phyloP scores from a whole-genome alignment of 257 asterid species.

The Orobanche coerulescens region DNA sequence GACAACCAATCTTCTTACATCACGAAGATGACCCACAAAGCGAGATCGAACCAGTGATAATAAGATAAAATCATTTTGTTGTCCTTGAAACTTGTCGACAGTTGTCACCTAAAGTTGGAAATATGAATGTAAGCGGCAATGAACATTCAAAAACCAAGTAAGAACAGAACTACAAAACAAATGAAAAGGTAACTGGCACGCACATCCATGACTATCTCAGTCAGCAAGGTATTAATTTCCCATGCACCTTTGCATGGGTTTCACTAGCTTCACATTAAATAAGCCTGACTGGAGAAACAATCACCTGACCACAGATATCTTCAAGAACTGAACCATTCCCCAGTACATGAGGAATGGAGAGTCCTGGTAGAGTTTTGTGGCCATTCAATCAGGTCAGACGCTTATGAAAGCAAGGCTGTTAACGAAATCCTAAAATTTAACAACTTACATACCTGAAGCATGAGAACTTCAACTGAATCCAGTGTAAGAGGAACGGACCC shows the following conservation, averaged over 20 bases:
- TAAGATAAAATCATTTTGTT: slow-evolving; percentile 82
- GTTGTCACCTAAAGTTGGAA: slow-evolving; percentile 61
- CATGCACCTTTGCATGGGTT: not conserved
- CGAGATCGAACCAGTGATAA: slow-evolving; percentile 96
- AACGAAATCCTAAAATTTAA: not conserved
- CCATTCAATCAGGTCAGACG: not conserved
- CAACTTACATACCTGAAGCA: too few species aligned
- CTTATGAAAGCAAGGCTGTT: not conserved
- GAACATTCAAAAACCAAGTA: slow-evolving; percentile 2
- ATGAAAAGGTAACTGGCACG: not conserved
- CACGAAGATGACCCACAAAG: slow-evolving; percentile 98
- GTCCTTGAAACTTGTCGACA: slow-evolving; percentile 99
- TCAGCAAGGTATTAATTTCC: not conserved
- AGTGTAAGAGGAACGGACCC: too few species aligned
- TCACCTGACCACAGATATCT: not conserved
- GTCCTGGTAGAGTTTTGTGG: not conserved
- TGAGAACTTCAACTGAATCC: too few species aligned
- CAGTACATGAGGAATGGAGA: too few species aligned
- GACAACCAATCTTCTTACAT: slow-evolving; percentile 92
- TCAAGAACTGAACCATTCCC: not conserved
- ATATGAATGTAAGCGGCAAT: slow-evolving; percentile 18
- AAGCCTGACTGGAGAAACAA: not conserved
- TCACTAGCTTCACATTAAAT: not conserved
- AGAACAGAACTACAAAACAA: not conserved
- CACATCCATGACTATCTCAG: not conserved